Evolutionary conservation across 768 basidiomycete species (phyloP).

Genomic region (Gloeopeniophorella convolvens): DNA sequence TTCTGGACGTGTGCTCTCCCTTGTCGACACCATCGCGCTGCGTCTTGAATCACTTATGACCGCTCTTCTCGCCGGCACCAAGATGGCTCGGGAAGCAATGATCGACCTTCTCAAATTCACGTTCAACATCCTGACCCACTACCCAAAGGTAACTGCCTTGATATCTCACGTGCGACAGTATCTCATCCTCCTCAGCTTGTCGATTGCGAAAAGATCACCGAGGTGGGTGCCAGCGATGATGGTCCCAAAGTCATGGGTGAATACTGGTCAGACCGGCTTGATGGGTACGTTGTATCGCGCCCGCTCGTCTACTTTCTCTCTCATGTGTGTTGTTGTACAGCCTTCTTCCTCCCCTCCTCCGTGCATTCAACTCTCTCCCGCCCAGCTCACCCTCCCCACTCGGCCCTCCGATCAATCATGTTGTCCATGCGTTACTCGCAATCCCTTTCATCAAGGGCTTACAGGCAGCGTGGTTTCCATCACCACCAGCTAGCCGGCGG

Average conservation of each 20-base stretch:
- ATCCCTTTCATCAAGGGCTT: constrained; percentile 61
- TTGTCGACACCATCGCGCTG: constrained; percentile 52
- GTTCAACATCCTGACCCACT: constrained; percentile 77
- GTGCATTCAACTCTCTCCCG: constrained; percentile 61
- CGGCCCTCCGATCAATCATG: constrained; percentile 64
- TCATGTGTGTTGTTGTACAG: neutral
- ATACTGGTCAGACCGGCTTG: constrained; percentile 66
- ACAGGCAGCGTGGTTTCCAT: constrained; percentile 56
- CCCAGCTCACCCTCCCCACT: constrained; percentile 58
- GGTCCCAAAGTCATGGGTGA: constrained; percentile 54
- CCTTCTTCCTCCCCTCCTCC: constrained; percentile 65
- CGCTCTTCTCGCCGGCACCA: constrained; percentile 42
- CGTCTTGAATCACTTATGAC: constrained; percentile 55
- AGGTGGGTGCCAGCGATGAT: constrained; percentile 13
- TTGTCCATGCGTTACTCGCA: constrained; percentile 74
- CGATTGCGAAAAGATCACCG: constrained; percentile 15
- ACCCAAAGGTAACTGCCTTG: constrained; percentile 56
- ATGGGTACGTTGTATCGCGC: constrained; percentile 44
- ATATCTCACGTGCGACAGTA: neutral
- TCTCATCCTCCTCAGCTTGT: constrained; percentile 8
- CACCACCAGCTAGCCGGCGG: constrained; percentile 23
- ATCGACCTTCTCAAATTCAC: constrained; percentile 78
- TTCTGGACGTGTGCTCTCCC: constrained; percentile 39
- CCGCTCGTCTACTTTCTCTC: neutral
- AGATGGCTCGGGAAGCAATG: constrained; percentile 65